These are phyloP conservation scores for Aspergillus aculeatinus DNA, from an alignment of 2,329 filamentous ascomycete genomes.

Conservation along the genomic window DNA sequence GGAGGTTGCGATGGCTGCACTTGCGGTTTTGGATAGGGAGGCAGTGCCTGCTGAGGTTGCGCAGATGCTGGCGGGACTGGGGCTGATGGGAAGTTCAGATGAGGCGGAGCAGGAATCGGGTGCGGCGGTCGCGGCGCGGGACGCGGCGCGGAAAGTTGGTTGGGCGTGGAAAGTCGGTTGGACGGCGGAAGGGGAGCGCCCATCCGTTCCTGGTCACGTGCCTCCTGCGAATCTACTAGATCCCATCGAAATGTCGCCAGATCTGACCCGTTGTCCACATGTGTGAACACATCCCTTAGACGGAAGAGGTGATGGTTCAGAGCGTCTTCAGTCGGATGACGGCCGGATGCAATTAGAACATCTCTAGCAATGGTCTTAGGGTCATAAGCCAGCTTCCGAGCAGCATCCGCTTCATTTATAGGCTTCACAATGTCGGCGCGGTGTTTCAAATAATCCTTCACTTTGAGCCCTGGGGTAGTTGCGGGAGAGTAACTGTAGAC, in stretches of 20 bases:
- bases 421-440: constrained; percentile 44
- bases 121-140: constrained; percentile 1
- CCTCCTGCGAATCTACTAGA: constrained; percentile 48
- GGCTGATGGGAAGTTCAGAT: neutral
- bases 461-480: constrained; percentile 4
- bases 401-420: constrained; percentile 40
- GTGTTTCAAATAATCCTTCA: constrained; percentile 26
- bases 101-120: neutral
- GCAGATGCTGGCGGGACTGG: neutral
- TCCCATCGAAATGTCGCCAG: constrained; percentile 62
- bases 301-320: constrained; percentile 61
- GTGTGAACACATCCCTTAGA: constrained; percentile 43
- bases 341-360: constrained; percentile 60
- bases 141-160: constrained; percentile 4
- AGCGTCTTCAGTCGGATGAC: constrained; percentile 58
- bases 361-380: constrained; percentile 63
- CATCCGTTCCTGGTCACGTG: constrained; percentile 15
- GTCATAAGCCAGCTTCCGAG: constrained; percentile 55
- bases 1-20: neutral
- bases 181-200: neutral
- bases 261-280: constrained; percentile 50
- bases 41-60: neutral
- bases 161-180: neutral
- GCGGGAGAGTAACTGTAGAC: neutral
- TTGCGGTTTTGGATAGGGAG: neutral